Evolutionary conservation across 192 early-diverging fungal genomes (phyloP), one percentile per base, ranked within the genome.

Genomic region (Rhizophlyctis rosea): DNA sequence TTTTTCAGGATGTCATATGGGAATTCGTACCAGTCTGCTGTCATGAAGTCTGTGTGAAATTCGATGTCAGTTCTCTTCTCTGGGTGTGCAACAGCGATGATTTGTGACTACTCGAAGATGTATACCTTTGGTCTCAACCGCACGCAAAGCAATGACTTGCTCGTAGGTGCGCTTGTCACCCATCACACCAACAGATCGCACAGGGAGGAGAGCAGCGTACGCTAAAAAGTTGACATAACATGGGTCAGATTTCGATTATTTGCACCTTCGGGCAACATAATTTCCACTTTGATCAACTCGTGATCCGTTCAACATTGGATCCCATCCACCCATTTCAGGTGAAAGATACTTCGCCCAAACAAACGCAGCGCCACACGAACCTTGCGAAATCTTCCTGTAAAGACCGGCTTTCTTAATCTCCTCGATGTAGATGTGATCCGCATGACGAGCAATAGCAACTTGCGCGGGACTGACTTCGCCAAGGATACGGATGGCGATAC

Each of bases 111-210:
- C n/a, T n/a, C n/a, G n/a, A 13, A 30, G 28, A 39, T 21, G 57
- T 33, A 4, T 33, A 70, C 66, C 92, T 53, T 83, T 91, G 57
- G 93, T 89, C 68, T 97, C 93, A 48, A 99, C 94, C 23, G 94
- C 94, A 60, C 96, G 88, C 67, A 99, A 83, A 31, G 89, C 90
- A 86, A 99, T 97, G 61, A 94, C 91, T 79, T 99, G 95, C 81
- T 99, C 96, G 65, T 99, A 99, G 3, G 96, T 99, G 57, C 96
- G 88, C 81, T 90, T 87, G 76, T 99, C 96, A 60, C 96, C 96
- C 96, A 97, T 99, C 57, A 99, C 96, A 53, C 96, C 96, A 29
- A 99, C 96, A 47, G 93, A 91, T 72, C 90, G 89, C 36, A 99
- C 87, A 9, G 94, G 94, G 48, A 99, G 76, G 27, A 99, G 77